phyloP scores from a whole-genome alignment of 2,329 filamentous ascomycete genomes.

The Cercospora janseana region DNA sequence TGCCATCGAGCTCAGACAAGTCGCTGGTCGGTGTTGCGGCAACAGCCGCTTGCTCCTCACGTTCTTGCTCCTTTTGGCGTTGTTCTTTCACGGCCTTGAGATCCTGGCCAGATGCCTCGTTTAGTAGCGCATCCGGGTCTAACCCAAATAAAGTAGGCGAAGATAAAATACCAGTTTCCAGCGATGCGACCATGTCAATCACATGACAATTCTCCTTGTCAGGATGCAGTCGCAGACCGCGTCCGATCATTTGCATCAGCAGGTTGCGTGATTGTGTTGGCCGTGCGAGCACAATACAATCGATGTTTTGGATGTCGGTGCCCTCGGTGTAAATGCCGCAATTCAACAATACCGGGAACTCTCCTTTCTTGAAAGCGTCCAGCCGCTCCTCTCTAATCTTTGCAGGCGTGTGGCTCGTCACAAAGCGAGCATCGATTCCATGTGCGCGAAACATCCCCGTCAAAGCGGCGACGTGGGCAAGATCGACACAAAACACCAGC shows the following conservation, averaged over 20 bases:
- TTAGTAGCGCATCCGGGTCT: slow-evolving; percentile 74
- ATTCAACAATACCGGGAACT: slow-evolving; percentile 87
- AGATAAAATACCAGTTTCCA: slow-evolving; percentile 81
- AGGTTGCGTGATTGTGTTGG: slow-evolving; percentile 92
- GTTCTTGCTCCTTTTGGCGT: slow-evolving; percentile 42
- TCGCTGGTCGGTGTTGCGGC: not conserved
- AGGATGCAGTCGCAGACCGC: slow-evolving; percentile 79
- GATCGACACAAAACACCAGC: slow-evolving; percentile 89
- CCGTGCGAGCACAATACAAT: slow-evolving; percentile 83
- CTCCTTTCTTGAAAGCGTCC: slow-evolving; percentile 69
- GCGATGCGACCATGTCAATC: slow-evolving; percentile 89
- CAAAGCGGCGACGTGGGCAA: slow-evolving; percentile 74
- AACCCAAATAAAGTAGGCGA: slow-evolving; percentile 91
- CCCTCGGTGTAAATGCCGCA: slow-evolving; percentile 97
- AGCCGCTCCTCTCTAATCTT: slow-evolving; percentile 67
- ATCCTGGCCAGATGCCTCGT: slow-evolving; percentile 62
- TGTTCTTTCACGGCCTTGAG: slow-evolving; percentile 56
- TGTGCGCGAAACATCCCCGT: slow-evolving; percentile 72
- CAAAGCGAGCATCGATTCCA: slow-evolving; percentile 78
- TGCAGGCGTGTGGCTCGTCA: slow-evolving; percentile 78
- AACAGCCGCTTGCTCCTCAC: slow-evolving; percentile 39
- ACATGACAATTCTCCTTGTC: slow-evolving; percentile 88
- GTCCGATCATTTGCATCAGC: slow-evolving; percentile 94
- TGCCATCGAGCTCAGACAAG: slow-evolving; percentile 37
- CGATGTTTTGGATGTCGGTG: slow-evolving; percentile 95